Evolutionary conservation across 2,329 filamentous ascomycete genomes (phyloP).

Genomic region (Ceratocystis ficicola): DNA sequence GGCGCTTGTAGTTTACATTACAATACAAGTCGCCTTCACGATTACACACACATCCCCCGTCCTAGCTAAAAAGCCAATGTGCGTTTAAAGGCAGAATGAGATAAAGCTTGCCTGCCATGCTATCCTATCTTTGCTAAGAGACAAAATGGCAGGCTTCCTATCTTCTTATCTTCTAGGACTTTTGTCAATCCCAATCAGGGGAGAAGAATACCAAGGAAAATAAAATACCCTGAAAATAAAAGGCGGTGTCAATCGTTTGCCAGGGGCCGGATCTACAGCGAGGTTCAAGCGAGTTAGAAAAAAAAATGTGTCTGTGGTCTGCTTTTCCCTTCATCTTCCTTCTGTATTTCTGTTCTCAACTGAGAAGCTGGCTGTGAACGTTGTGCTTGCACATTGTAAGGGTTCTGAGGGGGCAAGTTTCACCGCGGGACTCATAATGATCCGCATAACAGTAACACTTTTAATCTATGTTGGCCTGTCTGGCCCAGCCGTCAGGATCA

Average conservation of each 20-base stretch:
- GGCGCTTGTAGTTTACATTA: neutral
- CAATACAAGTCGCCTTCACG: neutral
- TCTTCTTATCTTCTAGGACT: neutral
- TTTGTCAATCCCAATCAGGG: neutral
- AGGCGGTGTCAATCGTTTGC: neutral
- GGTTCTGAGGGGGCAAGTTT: neutral
- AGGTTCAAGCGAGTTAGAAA: slow-evolving; percentile 2
- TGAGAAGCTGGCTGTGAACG: too few relatives aligned
- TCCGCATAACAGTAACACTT: neutral
- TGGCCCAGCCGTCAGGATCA: neutral
- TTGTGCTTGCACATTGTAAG: neutral
- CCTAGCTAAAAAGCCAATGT: too few relatives aligned
- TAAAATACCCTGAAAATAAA: neutral
- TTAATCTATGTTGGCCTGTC: neutral
- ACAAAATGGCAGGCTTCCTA: neutral
- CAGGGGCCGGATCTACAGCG: neutral
- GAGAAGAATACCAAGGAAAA: neutral
- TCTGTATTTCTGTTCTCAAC: neutral
- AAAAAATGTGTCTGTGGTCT: neutral
- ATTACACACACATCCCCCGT: too few relatives aligned
- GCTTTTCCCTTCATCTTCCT: neutral
- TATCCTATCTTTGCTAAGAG: neutral
- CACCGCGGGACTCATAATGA: neutral
- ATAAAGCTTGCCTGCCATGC: neutral
- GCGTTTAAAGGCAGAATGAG: too few relatives aligned